Conservation (phyloP, 2,329 filamentous ascomycete genomes). For the Fusarium sacchari region DNA sequence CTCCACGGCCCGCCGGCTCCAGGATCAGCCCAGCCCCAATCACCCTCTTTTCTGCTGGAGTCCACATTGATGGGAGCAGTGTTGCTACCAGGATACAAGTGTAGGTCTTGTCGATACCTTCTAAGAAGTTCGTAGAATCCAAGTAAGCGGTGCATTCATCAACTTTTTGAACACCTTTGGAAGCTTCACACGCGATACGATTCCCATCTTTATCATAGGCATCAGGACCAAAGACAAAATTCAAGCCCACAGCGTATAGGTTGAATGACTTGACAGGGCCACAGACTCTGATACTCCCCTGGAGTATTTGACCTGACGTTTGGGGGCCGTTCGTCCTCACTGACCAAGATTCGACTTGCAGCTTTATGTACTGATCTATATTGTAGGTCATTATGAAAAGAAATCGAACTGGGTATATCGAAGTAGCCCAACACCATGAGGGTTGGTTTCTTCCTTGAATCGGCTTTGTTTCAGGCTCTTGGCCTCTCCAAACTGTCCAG, state of each 20-base stretch:
- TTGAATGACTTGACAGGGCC: not conserved
- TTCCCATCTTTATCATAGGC: not conserved
- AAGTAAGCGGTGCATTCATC: not conserved
- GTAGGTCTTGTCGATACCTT: not conserved
- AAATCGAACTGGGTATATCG: not conserved
- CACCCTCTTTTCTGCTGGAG: not conserved
- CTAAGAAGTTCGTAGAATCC: too few relatives aligned
- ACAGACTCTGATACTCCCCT: not conserved
- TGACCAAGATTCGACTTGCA: not conserved
- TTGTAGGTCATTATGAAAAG: not conserved
- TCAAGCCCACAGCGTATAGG: not conserved
- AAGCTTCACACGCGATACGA: not conserved
- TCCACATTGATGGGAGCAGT: not conserved
- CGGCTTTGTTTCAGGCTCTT: not conserved
- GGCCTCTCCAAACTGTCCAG: not conserved
- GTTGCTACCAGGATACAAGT: not conserved
- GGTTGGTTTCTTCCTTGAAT: not conserved
- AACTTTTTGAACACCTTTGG: not conserved
- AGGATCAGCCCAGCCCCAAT: not conserved
- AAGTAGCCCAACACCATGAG: not conserved
- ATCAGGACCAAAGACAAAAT: not conserved
- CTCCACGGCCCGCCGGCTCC: not conserved
- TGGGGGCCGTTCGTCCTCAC: not conserved
- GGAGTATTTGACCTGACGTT: not conserved
- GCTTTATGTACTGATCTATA: not conserved